Evolutionary conservation across 805 yeast species (phyloP), one percentile per base, ranked within the genome.

Genomic region (Millerozyma miso): DNA sequence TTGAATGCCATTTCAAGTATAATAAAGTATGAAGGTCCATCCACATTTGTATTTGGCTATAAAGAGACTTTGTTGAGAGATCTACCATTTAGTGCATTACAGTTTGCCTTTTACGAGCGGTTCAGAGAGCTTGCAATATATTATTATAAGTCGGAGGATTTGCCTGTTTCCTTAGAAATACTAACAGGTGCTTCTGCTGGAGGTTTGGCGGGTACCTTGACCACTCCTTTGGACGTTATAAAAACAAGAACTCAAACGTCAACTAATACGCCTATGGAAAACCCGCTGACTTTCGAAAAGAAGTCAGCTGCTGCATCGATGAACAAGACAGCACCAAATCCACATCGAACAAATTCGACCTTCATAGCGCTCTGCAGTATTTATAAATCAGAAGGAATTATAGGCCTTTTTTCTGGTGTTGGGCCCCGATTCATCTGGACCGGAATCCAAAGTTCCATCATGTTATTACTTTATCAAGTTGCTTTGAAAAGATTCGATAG

Each of bases 391-490:
- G 97, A 93, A 60, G 98, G 99, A 1, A 40, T 83, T 0, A 45
- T 75, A 1, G 96, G 96, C 0, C 70, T 88, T 33, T 91, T 93
- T 63, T 79, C 90, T 26, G 99, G 99, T 1, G 96, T 93, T 4
- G 97, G 97, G 0, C 99, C 99, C 1, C 74, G 99, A 49, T 82
- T 89, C 51, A 84, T 93, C 3, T 93, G 99, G 99, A 91, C 98
- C 0, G 86, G 95, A 49, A 71, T 90, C 15, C 99, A 93, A 62
- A 87, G 96, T 62, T 86, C 96, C 51, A 84, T 93, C 38, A 91
- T 93, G 98, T 73, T 93, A 42, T 69, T 91, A 49, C 69, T 90
- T 33, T 93, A 93, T 63, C 99, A 93, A 62, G 69, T 80, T 35
- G 74, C 91, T 3, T 67, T 91, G 54, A 80, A 80, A 52, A 64